These are phyloP conservation scores for Volvox reticuliferus DNA, from an alignment of 139 green algal genomes.

Conservation along the genomic window DNA sequence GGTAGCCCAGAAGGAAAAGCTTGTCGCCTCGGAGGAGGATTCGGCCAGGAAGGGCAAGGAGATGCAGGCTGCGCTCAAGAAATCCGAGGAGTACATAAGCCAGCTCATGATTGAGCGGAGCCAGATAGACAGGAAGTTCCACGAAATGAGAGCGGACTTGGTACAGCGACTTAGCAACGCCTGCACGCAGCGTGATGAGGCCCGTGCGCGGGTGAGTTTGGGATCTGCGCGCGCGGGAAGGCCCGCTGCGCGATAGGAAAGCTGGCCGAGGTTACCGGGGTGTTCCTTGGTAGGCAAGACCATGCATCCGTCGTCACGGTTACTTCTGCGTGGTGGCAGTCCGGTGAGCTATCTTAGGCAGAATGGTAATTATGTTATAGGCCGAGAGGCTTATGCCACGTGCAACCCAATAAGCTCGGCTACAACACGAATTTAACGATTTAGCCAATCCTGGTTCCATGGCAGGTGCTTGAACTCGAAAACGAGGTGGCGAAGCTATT, in stretches of 20 bases:
- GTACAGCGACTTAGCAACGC: constrained; percentile 89
- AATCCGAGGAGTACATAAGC: constrained; percentile 64
- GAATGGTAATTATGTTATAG: no score
- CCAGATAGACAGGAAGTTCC: constrained; percentile 77
- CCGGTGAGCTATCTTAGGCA: no score
- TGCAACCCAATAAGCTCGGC: no score
- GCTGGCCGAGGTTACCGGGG: no score
- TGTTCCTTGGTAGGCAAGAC: no score
- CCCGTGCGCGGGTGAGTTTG: constrained; percentile 76
- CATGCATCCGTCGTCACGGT: no score
- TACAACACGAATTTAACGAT: no score
- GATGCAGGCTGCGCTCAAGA: constrained; percentile 62
- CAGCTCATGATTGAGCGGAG: constrained; percentile 59
- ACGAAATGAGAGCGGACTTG: constrained; percentile 78
- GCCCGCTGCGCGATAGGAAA: no score
- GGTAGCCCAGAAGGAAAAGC: constrained; percentile 4
- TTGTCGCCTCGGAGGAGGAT: neutral
- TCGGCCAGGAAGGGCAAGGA: constrained; percentile 34
- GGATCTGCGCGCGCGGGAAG: no score
- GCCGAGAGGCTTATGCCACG: no score
- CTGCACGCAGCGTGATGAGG: constrained; percentile 86
- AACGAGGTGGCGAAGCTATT: constrained; percentile 52
- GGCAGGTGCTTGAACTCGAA: constrained; percentile 72
- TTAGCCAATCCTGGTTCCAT: neutral
- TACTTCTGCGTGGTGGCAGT: no score